A percentile compares a stretch with the other conserved stretches of the same genome.
Conservation (phyloP, 345 rosid genomes). For the Durio zibethinus region DNA sequence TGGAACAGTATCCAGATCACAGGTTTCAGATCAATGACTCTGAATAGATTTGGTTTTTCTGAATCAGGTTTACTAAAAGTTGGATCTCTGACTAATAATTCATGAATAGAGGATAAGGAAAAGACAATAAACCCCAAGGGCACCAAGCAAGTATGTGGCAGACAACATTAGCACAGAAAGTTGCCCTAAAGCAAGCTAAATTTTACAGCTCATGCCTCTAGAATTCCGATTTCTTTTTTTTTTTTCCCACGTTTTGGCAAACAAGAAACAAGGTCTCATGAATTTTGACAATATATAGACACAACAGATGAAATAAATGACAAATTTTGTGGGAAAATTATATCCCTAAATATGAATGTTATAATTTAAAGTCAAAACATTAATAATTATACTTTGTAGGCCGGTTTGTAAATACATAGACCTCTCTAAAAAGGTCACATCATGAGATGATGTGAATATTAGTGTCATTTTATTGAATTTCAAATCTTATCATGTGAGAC, state of each 20-base stretch:
- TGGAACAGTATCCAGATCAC: neutral
- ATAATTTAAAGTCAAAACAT: neutral
- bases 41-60: neutral
- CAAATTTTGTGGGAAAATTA: neutral
- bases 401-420: neutral
- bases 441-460: neutral
- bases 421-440: neutral
- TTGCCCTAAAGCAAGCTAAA: neutral
- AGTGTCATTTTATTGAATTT: conserved; percentile 10
- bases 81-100: neutral
- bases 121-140: neutral
- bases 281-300: too few relatives aligned
- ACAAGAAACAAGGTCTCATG: too few relatives aligned
- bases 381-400: neutral
- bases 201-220: neutral
- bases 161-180: neutral
- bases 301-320: neutral
- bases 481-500: neutral
- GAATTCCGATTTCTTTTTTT: too few relatives aligned
- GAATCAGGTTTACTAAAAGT: neutral
- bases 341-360: neutral
- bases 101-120: neutral
- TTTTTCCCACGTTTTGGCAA: too few relatives aligned
- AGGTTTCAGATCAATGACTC: neutral
- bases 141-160: neutral